Evolutionary conservation across 129 eudicot genomes (phyloP), one percentile per base, ranked within the genome.

Genomic region (Scalesia atractyloides): DNA sequence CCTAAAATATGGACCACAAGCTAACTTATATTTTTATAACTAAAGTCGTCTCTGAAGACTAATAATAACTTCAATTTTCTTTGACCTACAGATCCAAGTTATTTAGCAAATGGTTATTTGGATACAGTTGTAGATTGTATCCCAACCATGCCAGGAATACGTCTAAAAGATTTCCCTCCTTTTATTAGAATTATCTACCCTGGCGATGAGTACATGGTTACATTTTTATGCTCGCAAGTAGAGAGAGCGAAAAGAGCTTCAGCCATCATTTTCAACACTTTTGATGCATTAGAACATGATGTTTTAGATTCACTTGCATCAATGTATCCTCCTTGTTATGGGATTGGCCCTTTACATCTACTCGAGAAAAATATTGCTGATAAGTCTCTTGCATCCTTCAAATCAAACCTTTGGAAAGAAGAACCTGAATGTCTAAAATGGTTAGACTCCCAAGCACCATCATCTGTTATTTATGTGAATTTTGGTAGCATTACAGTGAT

Each of bases 11-110:
- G 30, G 30, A 24, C 30, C 30, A 24, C 30, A 24, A 24, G 30
- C 2, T 24, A 24, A 24, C 30, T 24, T 24, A 24, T 24, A 0
- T 24, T 24, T 24, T 24, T 24, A 24, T 24, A 24, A 24, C 30
- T 24, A 9, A 46, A 9, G 11, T 46, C 46, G 10, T 16, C 15
- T 77, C 6, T 12, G 9, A 30, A 5, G 30, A 36, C 70, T 66
- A 44, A 66, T 66, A 44, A 66, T 66, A 17, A 5, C 11, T 3
- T 20, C 39, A 46, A 14, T 9, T 47, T 12, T 3, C 4, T 59
- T 50, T 26, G 14, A 17, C 51, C 8, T 58, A 67, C 82, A 90
- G 96, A 90, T 72, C 26, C 61, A 13, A 81, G 81, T 65, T 64
- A 12, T 66, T 30, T 72, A 30, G 34, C 33, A 50, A 68, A 82